Base-by-base conservation (phyloP, 306 rosid species). In the Glycine soja region DNA sequence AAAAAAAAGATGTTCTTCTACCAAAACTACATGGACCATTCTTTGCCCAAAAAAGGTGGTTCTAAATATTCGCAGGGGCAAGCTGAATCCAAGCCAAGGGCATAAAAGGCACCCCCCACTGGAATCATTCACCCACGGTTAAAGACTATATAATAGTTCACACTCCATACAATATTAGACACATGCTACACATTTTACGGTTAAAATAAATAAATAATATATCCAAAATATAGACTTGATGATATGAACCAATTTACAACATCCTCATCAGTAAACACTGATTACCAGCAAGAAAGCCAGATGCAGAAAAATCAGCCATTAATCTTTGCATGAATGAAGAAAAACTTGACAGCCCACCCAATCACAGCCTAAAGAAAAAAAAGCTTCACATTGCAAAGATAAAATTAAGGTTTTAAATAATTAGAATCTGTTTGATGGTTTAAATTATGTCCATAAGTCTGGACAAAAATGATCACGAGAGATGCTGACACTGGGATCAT, bases 271-370 rank as follows among this genome's bases (percentile, higher is more conserved):
- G 61, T 3, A 61, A 71, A 36, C 69, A 72, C 16, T 19, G 46
- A 61, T 11, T 62, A 51, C 61, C 52, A 77, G 43, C 52, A 12
- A 11, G 45, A 82, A 42, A 77, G 61, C 70, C 68, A 84, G 4
- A 63, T 40, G 48, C 63, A 61, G 14, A 58, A 59, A 63, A 77
- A 62, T 10, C 47, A 58, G 65, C 66, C 52, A 70, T 30, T 65
- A 72, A n/a, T n/a, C n/a, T n/a, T n/a, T n/a, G n/a, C n/a, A n/a
- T n/a, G n/a, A n/a, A 78, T 36, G 19, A 30, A 72, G 16, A 71
- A 47, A 70, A 70, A 3, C 7, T 71, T 63, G 67, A 40, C 47
- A 65, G 7, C 13, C 36, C 83, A 51, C 14, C 65, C 50, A 63
- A 51, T 30, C 70, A 59, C 16, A 48, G 46, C 24, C 52, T 57